Evolutionary conservation across 129 eudicot genomes (phyloP).

Genomic region (Flaveria linearis): DNA sequence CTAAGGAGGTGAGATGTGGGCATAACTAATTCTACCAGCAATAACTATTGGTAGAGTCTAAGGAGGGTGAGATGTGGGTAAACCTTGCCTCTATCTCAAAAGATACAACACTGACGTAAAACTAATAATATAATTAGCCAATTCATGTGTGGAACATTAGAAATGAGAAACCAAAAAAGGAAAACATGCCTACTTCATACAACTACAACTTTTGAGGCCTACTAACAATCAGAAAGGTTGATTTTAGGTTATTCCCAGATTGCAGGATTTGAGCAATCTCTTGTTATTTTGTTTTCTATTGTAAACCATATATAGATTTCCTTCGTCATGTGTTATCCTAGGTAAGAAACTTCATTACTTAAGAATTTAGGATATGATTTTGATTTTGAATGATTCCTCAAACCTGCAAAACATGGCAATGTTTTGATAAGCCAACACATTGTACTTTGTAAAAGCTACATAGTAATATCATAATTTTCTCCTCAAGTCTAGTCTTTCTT

Average conservation of each 20-base stretch:
- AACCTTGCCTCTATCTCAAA: too few relatives aligned
- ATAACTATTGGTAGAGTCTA: too few relatives aligned
- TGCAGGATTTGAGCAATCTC: constrained; percentile 10
- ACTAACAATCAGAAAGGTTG: not conserved
- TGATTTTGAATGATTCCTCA: not conserved
- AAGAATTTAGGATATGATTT: too few relatives aligned
- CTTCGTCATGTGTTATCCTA: too few relatives aligned
- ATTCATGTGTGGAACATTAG: not conserved
- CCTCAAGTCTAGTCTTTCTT: not conserved
- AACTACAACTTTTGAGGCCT: not conserved
- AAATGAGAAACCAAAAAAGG: not conserved
- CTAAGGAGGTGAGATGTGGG: too few relatives aligned
- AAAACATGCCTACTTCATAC: not conserved
- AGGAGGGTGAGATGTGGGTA: too few relatives aligned
- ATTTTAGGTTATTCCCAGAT: not conserved
- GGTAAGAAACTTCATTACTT: too few relatives aligned
- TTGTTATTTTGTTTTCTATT: not conserved
- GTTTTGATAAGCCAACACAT: not conserved
- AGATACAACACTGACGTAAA: too few relatives aligned
- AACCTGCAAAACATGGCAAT: not conserved
- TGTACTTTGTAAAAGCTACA: constrained; percentile 7
- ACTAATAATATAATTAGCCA: not conserved
- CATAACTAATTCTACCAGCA: too few relatives aligned
- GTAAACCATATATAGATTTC: too few relatives aligned
- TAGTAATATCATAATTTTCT: constrained; percentile 8